Evolutionary conservation across 2,329 filamentous ascomycete species (phyloP), one percentile per base, ranked within the genome.

Genomic region (Harringtonia aguacate): DNA sequence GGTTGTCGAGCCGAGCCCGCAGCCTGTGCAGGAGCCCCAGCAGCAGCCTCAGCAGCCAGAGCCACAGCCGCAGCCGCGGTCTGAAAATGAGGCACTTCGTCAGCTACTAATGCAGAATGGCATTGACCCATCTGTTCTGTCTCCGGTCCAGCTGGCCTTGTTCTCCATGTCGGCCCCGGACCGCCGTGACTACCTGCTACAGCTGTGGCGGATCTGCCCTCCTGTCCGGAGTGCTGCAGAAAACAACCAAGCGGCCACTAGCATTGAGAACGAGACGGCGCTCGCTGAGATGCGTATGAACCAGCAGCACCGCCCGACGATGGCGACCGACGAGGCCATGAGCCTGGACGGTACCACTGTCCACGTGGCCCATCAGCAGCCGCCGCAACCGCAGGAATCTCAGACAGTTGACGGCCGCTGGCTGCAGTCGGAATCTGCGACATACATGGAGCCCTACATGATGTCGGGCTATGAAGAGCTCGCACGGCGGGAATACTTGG

Each of bases 161-260:
- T 94, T 94, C 69, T 77, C 77, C 52, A 78, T 81, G 49, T 86
- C 86, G 42, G 80, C 84, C 46, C 67, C 75, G 21, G 70, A 81
- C 36, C 86, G 94, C 61, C 78, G 82, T 55, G 65, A 80, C 46
- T 77, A 86, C 20, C 71, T 95, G 15, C 70, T 94, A 33, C 83
- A 94, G 59, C 77, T 94, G 15, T 95, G 88, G 88, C 80, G 78
- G 47, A 86, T 89, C 52, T 86, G 79, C 46, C 85, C 85, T 20
- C 84, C 84, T 0, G 73, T 69, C 35, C 75, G 73, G 49, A 66
- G 61, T 46, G 39, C 69, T 10, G 58, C 24, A 27, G 24, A 10
- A 6, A 27, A 10, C 24, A n/a, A n/a, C 24, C 24, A 6, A 6
- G 24, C 24, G 10, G 24, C 24, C 24, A 76, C 72, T 1, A 71